Evolutionary conservation across 352 stramenopile genomes (phyloP), one percentile per base, ranked within the genome.

Genomic region (Detonula confervacea): DNA sequence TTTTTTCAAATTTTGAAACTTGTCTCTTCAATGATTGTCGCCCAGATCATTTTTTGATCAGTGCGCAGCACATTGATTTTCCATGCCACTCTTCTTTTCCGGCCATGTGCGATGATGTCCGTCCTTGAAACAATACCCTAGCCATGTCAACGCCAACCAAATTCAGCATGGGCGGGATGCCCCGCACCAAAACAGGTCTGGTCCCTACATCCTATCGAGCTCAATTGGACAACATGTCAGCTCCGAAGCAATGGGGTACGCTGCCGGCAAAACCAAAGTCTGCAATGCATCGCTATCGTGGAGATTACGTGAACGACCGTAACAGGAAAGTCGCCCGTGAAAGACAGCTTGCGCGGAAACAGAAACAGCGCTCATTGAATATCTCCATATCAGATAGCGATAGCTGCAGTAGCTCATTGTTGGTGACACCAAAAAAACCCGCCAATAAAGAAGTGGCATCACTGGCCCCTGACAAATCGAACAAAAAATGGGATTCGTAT

Each of bases 241-340:
- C 18, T 9, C 7, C 74, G 2, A 44, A 20, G n/a, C 7, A 72
- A 4, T 83, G 59, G 66, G 39, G 25, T 14, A 29, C 1, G 9
- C 46, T 83, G 1, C 75, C 75, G 8, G 8, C 16, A 22, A 63
- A 83, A 39, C 75, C 75, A 20, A 68, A 63, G 11, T 61, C 67
- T 29, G 60, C 22, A 8, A 55, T 83, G 22, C 75, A 83, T 56
- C 67, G 25, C 0, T 83, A 75, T 73, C 75, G 75, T 20, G 75
- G 75, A 24, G 75, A 83, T 75, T 83, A 63, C 33, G 37, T 83
- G 16, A 83, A 83, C 61, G 59, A 56, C 51, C 37, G 55, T 22
- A 83, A 83, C 62, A 44, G 60, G 47, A 77, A 74, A 29, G 33
- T 35, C 7, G 5, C 30, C 3, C 12, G 7, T 6, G 49, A 30